These are phyloP conservation scores for Dichotomopilus funicola DNA, from an alignment of 2,329 filamentous ascomycete species.

Conservation along the genomic window DNA sequence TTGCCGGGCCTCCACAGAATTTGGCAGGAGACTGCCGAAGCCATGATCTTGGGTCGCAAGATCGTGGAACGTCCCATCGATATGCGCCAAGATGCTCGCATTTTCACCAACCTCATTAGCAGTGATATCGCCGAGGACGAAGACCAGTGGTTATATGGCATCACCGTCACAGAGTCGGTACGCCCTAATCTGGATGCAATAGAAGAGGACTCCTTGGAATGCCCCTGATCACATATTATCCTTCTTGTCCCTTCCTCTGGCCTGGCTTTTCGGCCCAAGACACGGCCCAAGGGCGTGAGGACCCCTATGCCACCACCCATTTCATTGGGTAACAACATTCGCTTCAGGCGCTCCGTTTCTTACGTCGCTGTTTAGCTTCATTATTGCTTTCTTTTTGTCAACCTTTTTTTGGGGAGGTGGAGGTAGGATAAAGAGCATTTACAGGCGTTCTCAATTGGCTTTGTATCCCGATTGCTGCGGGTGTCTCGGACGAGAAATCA, in stretches of 20 bases:
- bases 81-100: constrained; percentile 57
- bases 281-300: not conserved
- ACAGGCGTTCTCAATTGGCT: constrained; percentile 20
- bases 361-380: constrained; percentile 24
- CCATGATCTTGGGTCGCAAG: constrained; percentile 51
- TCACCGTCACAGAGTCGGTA: constrained; percentile 47
- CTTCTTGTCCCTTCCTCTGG: not conserved
- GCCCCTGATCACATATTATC: not conserved
- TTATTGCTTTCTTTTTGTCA: constrained; percentile 11
- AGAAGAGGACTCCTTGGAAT: constrained; percentile 41
- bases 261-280: not conserved
- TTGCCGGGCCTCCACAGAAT: constrained; percentile 53
- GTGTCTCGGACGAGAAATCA: constrained; percentile 13
- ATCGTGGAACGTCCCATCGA: constrained; percentile 53
- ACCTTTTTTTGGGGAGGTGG: not conserved
- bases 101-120: constrained; percentile 58
- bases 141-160: constrained; percentile 58
- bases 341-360: not conserved
- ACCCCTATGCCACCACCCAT: not conserved
- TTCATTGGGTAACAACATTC: not conserved
- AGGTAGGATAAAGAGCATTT: constrained; percentile 16
- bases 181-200: constrained; percentile 44
- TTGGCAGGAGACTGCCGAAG: constrained; percentile 58
- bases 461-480: constrained; percentile 2
- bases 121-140: constrained; percentile 53